Evolutionary conservation across 208 protist species (phyloP).

Genomic region (Entamoeba histolytica): DNA sequence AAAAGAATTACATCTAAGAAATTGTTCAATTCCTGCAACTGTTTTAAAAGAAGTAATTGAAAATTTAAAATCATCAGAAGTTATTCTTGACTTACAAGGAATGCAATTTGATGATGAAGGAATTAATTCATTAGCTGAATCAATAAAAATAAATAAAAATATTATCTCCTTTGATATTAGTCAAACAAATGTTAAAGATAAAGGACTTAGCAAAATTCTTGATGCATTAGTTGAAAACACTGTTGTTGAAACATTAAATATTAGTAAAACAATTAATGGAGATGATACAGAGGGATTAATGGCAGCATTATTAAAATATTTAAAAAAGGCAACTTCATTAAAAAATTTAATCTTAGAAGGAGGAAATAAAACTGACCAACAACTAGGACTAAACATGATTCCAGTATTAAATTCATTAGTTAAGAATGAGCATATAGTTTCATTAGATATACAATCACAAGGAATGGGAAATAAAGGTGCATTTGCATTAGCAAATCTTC

Average conservation of each 20-base stretch:
- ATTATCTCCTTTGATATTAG: not conserved
- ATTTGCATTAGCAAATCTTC: not conserved
- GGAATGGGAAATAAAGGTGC: not conserved
- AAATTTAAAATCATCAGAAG: not conserved
- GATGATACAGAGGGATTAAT: not conserved
- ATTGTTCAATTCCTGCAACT: not conserved
- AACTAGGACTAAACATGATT: not conserved
- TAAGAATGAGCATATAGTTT: not conserved
- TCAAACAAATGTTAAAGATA: not conserved
- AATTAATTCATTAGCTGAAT: not conserved
- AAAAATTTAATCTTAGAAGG: not conserved
- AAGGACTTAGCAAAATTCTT: not conserved
- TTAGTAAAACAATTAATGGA: not conserved
- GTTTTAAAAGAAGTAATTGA: not conserved
- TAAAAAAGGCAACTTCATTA: not conserved
- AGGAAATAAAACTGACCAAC: not conserved
- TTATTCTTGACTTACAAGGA: not conserved
- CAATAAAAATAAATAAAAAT: not conserved
- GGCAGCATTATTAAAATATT: not conserved
- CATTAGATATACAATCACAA: not conserved
- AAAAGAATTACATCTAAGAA: not conserved
- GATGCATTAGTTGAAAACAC: not conserved
- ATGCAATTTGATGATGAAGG: not conserved
- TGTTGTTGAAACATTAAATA: not conserved
- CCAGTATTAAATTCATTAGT: not conserved